These are phyloP conservation scores for Capsella bursapastoris DNA, from an alignment of 345 rosid species.

Conservation along the genomic window DNA sequence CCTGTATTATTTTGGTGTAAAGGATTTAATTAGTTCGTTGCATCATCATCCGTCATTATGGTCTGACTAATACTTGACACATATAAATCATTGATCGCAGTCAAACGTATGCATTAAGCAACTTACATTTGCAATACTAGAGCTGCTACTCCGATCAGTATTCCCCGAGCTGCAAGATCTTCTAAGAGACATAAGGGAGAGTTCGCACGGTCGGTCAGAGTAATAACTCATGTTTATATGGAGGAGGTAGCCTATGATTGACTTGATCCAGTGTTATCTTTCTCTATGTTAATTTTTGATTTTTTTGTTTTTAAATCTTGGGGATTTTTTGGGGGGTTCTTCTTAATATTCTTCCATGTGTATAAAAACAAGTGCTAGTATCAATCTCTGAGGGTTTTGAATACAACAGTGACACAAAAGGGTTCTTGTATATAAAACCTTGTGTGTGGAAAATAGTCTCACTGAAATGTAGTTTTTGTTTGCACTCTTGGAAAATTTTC, in stretches of 20 bases:
- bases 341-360: slow-evolving; percentile 36
- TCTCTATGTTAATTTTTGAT: slow-evolving; percentile 31
- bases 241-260: slow-evolving; percentile 39
- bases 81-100: slow-evolving; percentile 50
- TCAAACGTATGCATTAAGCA: slow-evolving; percentile 92
- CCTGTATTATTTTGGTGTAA: background rate
- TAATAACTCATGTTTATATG: slow-evolving; percentile 23
- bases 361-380: slow-evolving; percentile 33
- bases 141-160: slow-evolving; percentile 67
- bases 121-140: slow-evolving; percentile 77
- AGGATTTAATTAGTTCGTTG: background rate
- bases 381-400: slow-evolving; percentile 30
- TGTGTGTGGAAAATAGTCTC: slow-evolving; percentile 5
- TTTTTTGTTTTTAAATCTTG: slow-evolving; percentile 4
- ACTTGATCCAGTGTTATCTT: slow-evolving; percentile 28
- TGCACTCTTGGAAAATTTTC: slow-evolving; percentile 12
- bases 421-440: slow-evolving; percentile 38
- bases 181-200: slow-evolving; percentile 65
- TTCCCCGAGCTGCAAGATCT: slow-evolving; percentile 91
- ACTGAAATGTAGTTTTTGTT: slow-evolving; percentile 20
- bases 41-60: slow-evolving; percentile 29
- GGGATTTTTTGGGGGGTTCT: slow-evolving; percentile 22
- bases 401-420: slow-evolving; percentile 33
- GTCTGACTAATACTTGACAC: slow-evolving; percentile 3
- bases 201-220: slow-evolving; percentile 40